Base-by-base conservation (phyloP, 129 eudicot species). In the Tanacetum coccineum region DNA sequence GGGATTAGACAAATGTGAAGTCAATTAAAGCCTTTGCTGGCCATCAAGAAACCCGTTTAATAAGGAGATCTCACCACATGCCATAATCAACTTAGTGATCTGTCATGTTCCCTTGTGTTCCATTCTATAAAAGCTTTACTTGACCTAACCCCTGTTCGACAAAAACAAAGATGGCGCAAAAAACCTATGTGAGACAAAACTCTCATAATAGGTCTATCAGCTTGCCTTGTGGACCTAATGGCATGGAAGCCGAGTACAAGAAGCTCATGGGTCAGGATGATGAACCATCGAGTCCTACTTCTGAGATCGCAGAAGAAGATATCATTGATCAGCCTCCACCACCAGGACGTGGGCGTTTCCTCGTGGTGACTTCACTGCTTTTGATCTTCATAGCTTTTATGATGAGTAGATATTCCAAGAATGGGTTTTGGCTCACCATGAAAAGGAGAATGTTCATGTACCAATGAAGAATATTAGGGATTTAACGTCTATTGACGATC, bases 1-100 rank as follows among this genome's bases (percentile, higher is more conserved):
- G 61, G 62, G 79, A 74, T 74, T 67, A 74, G 79, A 67, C 13
- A 67, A 74, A 66, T 58, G 45, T 12, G 68, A 74, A 67, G 62
- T 74, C 68, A n/a, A 74, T 74, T 74, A 74, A 74, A 49, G 73
- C 65, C 73, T 67, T 74, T 67, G 74, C 73, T 74, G 74, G 79
- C 74, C 62, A 74, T 68, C 64, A 60, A 75, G 74, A 75, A 75
- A 67, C 70, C 68, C 79, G 42, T 59, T 75, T 25, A 40, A 49
- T 2, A 75, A 75, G 79, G 79, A 75, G 79, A 75, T 75, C 74
- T 75, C 74, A 68, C n/a, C n/a, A n/a, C n/a, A n/a, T n/a, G n/a
- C n/a, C n/a, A n/a, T n/a, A n/a, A n/a, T n/a, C n/a, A n/a, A n/a
- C n/a, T n/a, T n/a, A n/a, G n/a, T n/a, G n/a, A n/a, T n/a, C n/a